Evolutionary conservation across 495 filamentous ascomycete species (phyloP).

Genomic region (Astrocystis sublimbata): DNA sequence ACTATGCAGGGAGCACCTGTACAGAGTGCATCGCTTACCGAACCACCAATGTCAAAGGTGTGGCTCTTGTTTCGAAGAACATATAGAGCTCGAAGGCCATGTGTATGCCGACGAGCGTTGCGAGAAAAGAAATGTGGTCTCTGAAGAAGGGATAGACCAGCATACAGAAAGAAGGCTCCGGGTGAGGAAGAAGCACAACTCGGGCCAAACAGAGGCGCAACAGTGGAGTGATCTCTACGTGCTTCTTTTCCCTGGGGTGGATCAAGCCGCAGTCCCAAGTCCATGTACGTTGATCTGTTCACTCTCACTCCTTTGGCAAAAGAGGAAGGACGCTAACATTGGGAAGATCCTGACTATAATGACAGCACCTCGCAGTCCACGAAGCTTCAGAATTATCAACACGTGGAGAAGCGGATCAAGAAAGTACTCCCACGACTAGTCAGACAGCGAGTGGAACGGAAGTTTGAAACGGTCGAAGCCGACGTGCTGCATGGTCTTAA

Average conservation of each 20-base stretch:
- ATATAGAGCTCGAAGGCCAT: slow-evolving; percentile 38
- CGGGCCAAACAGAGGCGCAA: slow-evolving; percentile 44
- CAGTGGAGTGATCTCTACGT: slow-evolving; percentile 48
- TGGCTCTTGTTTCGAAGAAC: slow-evolving; percentile 38
- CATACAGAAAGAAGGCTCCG: slow-evolving; percentile 34
- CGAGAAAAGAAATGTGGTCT: slow-evolving; percentile 26
- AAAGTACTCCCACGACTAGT: slow-evolving; percentile 29
- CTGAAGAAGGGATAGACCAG: slow-evolving; percentile 30
- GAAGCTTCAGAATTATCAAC: slow-evolving; percentile 24
- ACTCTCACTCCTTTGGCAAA: background rate
- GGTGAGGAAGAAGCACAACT: slow-evolving; percentile 40
- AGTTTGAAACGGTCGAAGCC: slow-evolving; percentile 27
- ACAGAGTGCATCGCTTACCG: slow-evolving; percentile 41
- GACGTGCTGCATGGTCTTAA: slow-evolving; percentile 25
- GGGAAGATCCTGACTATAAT: slow-evolving; percentile 32
- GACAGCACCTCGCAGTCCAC: slow-evolving; percentile 22
- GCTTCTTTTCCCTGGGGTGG: slow-evolving; percentile 45
- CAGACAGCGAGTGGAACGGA: slow-evolving; percentile 27
- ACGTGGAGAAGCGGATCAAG: slow-evolving; percentile 27
- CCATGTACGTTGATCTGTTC: slow-evolving; percentile 38
- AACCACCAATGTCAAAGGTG: slow-evolving; percentile 45
- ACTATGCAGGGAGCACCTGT: slow-evolving; percentile 43
- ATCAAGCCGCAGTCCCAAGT: slow-evolving; percentile 35
- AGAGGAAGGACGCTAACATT: slow-evolving; percentile 8
- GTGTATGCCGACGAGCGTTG: slow-evolving; percentile 41